phyloP scores from a whole-genome alignment of 2,329 filamentous ascomycete genomes.

The Bretziella fagacearum region DNA sequence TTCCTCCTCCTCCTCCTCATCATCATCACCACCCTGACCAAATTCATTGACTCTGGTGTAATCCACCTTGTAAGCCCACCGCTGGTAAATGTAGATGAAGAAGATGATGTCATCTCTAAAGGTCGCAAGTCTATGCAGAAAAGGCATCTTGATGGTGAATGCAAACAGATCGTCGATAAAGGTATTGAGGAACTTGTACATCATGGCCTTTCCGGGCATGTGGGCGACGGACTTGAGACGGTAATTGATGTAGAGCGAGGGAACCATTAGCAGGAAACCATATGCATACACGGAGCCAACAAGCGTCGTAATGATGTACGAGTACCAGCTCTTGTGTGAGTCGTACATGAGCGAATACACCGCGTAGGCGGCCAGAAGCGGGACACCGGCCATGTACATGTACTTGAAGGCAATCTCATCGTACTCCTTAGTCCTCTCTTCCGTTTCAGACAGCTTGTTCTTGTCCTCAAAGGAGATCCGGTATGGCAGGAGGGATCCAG shows the following conservation, averaged over 20 bases:
- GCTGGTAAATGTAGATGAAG: constrained; percentile 93
- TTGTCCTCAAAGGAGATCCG: constrained; percentile 84
- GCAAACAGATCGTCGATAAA: constrained; percentile 98
- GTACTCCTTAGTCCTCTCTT: constrained; percentile 97
- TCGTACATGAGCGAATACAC: constrained; percentile 85
- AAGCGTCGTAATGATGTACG: constrained; percentile 83
- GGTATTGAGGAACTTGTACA: constrained; percentile 95
- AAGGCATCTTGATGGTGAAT: constrained; percentile 98
- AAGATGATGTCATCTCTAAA: constrained; percentile 94
- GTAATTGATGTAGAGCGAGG: constrained; percentile 97
- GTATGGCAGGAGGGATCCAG: constrained; percentile 61
- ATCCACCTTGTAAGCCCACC: constrained; percentile 82
- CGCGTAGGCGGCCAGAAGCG: constrained; percentile 76
- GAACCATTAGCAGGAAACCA: constrained; percentile 98
- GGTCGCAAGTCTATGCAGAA: constrained; percentile 79
- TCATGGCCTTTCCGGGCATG: constrained; percentile 93
- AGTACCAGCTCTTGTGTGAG: constrained; percentile 95
- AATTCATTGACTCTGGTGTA: constrained; percentile 93
- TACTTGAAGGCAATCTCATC: constrained; percentile 96
- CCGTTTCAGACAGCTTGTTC: constrained; percentile 83
- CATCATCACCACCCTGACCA: constrained; percentile 91
- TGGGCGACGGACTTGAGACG: constrained; percentile 87
- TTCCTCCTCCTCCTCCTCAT: constrained; percentile 30
- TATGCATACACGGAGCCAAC: constrained; percentile 96
- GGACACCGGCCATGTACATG: constrained; percentile 82